Percentiles rank a stretch among this genome's conserved stretches.
Evolutionary conservation across 2,329 filamentous ascomycete genomes (phyloP).

Genomic region (Paraconiothyrium sp.): DNA sequence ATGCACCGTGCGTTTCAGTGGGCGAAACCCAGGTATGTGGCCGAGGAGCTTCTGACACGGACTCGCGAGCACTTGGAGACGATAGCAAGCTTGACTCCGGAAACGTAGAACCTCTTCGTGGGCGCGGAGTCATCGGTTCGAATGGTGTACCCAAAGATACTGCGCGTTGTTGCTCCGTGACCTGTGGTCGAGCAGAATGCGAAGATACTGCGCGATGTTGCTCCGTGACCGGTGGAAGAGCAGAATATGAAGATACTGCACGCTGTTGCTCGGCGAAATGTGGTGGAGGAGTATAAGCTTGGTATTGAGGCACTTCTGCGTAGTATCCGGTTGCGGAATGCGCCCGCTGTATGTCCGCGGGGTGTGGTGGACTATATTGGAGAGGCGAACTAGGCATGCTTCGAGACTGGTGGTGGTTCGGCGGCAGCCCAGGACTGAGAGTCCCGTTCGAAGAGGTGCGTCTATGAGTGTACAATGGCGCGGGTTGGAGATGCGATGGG

Average conservation of each 20-base stretch:
- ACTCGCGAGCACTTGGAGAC: slow-evolving; percentile 31
- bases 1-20: slow-evolving; percentile 37
- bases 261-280: slow-evolving; percentile 13
- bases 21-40: slow-evolving; percentile 48
- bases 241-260: too few relatives aligned
- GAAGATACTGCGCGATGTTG: slow-evolving; percentile 26
- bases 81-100: slow-evolving; percentile 31
- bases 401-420: slow-evolving; percentile 33
- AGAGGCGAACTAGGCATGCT: slow-evolving; percentile 49
- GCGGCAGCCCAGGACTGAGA: slow-evolving; percentile 34
- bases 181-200: slow-evolving; percentile 19
- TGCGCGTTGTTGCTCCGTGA: slow-evolving; percentile 21
- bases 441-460: slow-evolving; percentile 33
- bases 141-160: slow-evolving; percentile 32
- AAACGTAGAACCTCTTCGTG: slow-evolving; percentile 34
- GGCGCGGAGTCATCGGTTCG: slow-evolving; percentile 32
- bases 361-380: slow-evolving; percentile 23
- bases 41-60: slow-evolving; percentile 32
- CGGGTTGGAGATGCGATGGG: slow-evolving; percentile 34
- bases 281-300: slow-evolving; percentile 23
- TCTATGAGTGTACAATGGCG: slow-evolving; percentile 28
- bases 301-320: slow-evolving; percentile 25
- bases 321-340: slow-evolving; percentile 35
- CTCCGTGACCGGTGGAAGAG: slow-evolving; percentile 9
- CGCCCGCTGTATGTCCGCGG: slow-evolving; percentile 28